A percentile compares a stretch with the other conserved stretches of the same genome.
phyloP scores from a whole-genome alignment of 306 rosid genomes.

The Dryas alaskensis region DNA sequence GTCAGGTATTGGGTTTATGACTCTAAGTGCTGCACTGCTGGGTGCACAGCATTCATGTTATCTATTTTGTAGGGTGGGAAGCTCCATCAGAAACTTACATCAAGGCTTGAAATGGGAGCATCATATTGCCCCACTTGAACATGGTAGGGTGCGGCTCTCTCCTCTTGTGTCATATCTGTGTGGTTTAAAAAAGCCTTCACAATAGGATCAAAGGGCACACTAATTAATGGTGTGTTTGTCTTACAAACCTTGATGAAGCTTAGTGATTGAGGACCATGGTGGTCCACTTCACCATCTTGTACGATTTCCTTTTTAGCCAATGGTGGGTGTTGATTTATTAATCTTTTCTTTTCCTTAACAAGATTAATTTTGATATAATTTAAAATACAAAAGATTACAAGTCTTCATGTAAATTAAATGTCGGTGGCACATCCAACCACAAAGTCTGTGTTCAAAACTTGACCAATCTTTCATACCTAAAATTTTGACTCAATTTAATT shows the following conservation, averaged over 20 bases:
- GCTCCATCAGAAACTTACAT: slow-evolving; percentile 21
- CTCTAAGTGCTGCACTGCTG: neutral
- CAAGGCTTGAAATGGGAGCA: slow-evolving; percentile 1
- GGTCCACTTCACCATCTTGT: neutral
- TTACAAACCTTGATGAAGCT: slow-evolving; percentile 17
- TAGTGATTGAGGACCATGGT: slow-evolving; percentile 19
- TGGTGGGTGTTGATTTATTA: neutral
- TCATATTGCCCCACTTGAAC: slow-evolving; percentile 23
- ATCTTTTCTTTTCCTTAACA: neutral
- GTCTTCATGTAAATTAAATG: slow-evolving; percentile 19
- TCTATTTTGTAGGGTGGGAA: slow-evolving; percentile 12
- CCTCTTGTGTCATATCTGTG: slow-evolving; percentile 15
- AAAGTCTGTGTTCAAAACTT: neutral
- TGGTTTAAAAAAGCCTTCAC: slow-evolving; percentile 16
- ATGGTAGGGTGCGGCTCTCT: slow-evolving; percentile 28
- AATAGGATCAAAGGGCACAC: slow-evolving; percentile 14
- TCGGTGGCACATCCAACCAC: slow-evolving; percentile 23
- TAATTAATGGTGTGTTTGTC: slow-evolving; percentile 20
- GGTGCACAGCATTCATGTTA: neutral
- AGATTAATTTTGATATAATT: neutral
- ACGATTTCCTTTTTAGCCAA: neutral
- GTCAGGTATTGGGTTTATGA: neutral
- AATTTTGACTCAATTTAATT: neutral
- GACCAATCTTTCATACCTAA: neutral
- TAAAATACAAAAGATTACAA: too few species aligned